phyloP scores from a whole-genome alignment of 352 stramenopile genomes.

The Phytopythium helicoides region DNA sequence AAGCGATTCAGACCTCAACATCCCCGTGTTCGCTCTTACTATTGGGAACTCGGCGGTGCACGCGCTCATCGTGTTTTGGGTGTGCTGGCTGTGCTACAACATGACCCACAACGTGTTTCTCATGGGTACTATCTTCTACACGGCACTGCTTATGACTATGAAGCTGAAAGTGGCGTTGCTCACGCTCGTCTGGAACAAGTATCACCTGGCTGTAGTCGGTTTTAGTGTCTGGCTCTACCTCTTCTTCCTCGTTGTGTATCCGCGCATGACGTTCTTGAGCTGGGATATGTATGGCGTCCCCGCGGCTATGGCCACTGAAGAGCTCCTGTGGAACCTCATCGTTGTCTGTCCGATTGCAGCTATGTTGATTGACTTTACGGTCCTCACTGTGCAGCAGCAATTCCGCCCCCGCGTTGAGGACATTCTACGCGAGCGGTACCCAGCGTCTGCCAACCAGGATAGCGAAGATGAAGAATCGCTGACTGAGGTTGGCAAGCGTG shows the following conservation, averaged over 20 bases:
- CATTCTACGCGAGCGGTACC: constrained; percentile 57
- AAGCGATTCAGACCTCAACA: constrained; percentile 58
- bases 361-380: constrained; percentile 39
- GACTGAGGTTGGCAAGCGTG: constrained; percentile 10
- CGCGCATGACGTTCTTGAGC: constrained; percentile 63
- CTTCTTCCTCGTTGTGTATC: constrained; percentile 68
- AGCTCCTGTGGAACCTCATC: constrained; percentile 58
- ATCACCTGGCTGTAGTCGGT: constrained; percentile 39
- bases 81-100: constrained; percentile 40
- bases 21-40: constrained; percentile 45
- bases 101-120: constrained; percentile 40
- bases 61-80: constrained; percentile 54
- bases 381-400: constrained; percentile 40
- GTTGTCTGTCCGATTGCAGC: constrained; percentile 45
- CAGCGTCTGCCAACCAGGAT: constrained; percentile 10
- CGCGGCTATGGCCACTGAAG: constrained; percentile 28
- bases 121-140: constrained; percentile 65
- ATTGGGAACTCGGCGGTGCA: constrained; percentile 54
- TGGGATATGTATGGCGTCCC: constrained; percentile 66
- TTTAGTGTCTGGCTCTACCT: constrained; percentile 62
- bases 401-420: constrained; percentile 49
- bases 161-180: constrained; percentile 69
- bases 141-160: constrained; percentile 60
- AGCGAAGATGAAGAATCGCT: constrained; percentile 10
- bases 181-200: constrained; percentile 64